phyloP scores from a whole-genome alignment of 2,329 filamentous ascomycete species.

The Penicillium glabrum region DNA sequence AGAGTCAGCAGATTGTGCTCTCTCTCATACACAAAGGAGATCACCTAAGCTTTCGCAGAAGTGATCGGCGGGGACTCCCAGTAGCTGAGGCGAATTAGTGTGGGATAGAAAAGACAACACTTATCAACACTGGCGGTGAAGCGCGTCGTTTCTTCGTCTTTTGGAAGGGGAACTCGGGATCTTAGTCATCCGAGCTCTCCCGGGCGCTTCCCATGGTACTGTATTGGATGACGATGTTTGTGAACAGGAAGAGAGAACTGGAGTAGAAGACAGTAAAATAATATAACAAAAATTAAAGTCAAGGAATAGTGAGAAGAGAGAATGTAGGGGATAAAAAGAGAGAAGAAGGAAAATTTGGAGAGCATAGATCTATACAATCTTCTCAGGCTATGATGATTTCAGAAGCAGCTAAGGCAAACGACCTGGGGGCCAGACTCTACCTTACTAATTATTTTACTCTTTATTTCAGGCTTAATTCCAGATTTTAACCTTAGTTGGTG shows the following conservation, averaged over 20 bases:
- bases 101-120: background rate
- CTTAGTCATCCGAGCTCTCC: slow-evolving; percentile 7
- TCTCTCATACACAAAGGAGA: background rate
- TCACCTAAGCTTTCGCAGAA: background rate
- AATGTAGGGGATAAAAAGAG: background rate
- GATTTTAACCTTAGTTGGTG: too few relatives aligned
- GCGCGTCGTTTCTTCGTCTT: slow-evolving; percentile 1
- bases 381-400: too few relatives aligned
- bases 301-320: background rate
- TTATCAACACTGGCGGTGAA: slow-evolving; percentile 8
- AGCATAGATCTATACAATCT: too few relatives aligned
- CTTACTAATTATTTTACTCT: too few relatives aligned
- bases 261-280: background rate
- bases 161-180: background rate
- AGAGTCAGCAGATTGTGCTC: background rate
- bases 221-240: background rate
- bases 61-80: background rate
- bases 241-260: background rate
- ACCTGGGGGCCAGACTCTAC: too few relatives aligned
- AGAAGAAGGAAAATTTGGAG: too few relatives aligned
- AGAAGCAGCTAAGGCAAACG: too few relatives aligned
- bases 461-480: too few relatives aligned
- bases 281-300: background rate
- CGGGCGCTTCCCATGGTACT: background rate
- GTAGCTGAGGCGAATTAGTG: background rate